Conservation (phyloP, 139 green algal genomes). For the Chlorella sp. region DNA sequence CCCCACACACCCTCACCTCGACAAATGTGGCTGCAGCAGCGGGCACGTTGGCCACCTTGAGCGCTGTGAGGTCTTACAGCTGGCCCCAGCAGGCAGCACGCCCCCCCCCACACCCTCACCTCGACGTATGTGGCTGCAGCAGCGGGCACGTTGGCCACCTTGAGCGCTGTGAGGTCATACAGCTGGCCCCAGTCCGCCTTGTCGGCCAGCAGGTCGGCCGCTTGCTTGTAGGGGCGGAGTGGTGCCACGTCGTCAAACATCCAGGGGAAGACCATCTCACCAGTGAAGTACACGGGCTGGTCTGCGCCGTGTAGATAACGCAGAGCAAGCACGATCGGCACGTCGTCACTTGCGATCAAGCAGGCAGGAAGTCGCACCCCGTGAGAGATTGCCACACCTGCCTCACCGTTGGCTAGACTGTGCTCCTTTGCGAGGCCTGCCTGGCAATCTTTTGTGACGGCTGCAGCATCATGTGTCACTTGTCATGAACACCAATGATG, state of each 20-base stretch:
- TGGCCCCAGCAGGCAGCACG: too few relatives aligned
- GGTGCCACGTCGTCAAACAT: conserved; percentile 84
- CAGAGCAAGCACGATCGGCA: not conserved
- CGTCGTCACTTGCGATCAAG: not conserved
- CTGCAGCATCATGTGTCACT: too few relatives aligned
- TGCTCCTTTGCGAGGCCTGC: not conserved
- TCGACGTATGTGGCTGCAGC: conserved; percentile 79
- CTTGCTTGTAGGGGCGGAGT: conserved; percentile 63
- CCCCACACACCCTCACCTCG: too few relatives aligned
- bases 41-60: too few relatives aligned
- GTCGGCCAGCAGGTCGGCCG: conserved; percentile 64
- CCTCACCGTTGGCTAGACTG: too few relatives aligned
- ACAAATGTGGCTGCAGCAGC: too few relatives aligned
- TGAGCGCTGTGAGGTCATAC: conserved; percentile 66
- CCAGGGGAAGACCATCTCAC: conserved; percentile 94
- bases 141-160: conserved; percentile 50
- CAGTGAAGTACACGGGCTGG: conserved; percentile 72
- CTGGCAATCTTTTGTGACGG: not conserved
- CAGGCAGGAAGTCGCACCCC: too few relatives aligned
- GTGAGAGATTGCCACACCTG: too few relatives aligned
- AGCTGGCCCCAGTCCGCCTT: conserved; percentile 76
- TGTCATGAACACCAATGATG: too few relatives aligned
- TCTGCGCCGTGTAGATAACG: conserved; percentile 8
- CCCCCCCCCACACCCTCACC: too few relatives aligned
- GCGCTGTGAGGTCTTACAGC: too few relatives aligned